These are phyloP conservation scores for Oryza brachyantha DNA, from an alignment of 176 grass and related monocot species.

Conservation along the genomic window DNA sequence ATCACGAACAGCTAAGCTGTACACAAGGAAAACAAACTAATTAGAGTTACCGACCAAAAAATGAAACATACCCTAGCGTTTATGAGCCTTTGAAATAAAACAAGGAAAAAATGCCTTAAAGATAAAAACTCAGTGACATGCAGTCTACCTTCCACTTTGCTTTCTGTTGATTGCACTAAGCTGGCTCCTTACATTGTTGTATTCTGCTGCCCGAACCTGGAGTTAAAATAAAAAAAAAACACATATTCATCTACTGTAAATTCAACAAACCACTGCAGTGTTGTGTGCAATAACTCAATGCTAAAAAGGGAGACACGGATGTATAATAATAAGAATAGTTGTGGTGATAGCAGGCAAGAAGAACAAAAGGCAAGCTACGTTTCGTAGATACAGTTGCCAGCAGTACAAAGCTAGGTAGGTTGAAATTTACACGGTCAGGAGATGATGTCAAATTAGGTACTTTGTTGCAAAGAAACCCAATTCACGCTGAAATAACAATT, in stretches of 20 bases:
- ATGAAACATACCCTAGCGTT: neutral
- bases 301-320: neutral
- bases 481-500: neutral
- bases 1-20: constrained; percentile 88
- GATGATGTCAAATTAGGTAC: neutral
- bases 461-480: neutral
- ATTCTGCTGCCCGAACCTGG: constrained; percentile 79
- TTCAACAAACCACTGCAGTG: neutral
- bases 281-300: neutral
- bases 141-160: constrained; percentile 89
- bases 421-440: neutral
- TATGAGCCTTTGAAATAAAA: neutral
- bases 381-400: neutral
- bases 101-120: neutral
- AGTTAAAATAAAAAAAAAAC: no score
- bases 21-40: neutral
- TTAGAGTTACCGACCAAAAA: neutral
- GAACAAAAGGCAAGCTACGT: neutral
- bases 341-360: neutral
- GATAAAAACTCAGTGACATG: neutral
- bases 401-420: neutral
- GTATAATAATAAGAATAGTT: neutral
- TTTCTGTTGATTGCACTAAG: constrained; percentile 95
- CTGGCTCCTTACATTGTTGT: constrained; percentile 93
- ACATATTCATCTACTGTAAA: neutral